Evolutionary conservation across 345 rosid species (phyloP).

Genomic region (Populus pruinosa): DNA sequence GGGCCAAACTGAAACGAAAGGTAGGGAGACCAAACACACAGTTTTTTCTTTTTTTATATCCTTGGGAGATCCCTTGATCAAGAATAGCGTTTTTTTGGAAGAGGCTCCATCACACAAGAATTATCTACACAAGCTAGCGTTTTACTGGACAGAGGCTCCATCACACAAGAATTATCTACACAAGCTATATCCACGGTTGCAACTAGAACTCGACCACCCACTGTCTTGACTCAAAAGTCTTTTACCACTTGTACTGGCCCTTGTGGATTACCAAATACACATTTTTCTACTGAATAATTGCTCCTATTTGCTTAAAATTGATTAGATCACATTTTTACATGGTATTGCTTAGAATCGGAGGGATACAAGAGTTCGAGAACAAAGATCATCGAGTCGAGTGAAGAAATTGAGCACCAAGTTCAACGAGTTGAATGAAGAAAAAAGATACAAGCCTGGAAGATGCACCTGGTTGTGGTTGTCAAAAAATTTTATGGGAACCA

Average conservation of each 20-base stretch:
- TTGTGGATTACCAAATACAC: background rate
- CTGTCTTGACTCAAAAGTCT: too few relatives aligned
- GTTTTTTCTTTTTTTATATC: too few relatives aligned
- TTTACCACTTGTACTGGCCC: too few relatives aligned
- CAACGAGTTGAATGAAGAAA: background rate
- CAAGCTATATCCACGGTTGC: too few relatives aligned
- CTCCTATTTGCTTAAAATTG: constrained; percentile 5
- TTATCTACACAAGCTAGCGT: too few relatives aligned
- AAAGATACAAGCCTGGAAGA: background rate
- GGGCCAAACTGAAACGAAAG: background rate
- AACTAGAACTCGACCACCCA: too few relatives aligned
- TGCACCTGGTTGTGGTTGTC: background rate
- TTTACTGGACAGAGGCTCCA: too few relatives aligned
- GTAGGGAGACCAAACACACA: background rate
- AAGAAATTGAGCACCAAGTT: background rate
- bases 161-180: too few relatives aligned
- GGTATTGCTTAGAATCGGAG: background rate
- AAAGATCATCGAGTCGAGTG: background rate
- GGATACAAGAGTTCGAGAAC: background rate
- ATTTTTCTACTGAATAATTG: background rate
- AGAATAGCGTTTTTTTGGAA: too few relatives aligned
- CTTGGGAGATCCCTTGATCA: too few relatives aligned
- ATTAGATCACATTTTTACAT: constrained; percentile 22
- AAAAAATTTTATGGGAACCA: background rate
- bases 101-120: too few relatives aligned